Evolutionary conservation across 2,329 filamentous ascomycete genomes (phyloP).

Genomic region (Emmonsiellopsis sp.): DNA sequence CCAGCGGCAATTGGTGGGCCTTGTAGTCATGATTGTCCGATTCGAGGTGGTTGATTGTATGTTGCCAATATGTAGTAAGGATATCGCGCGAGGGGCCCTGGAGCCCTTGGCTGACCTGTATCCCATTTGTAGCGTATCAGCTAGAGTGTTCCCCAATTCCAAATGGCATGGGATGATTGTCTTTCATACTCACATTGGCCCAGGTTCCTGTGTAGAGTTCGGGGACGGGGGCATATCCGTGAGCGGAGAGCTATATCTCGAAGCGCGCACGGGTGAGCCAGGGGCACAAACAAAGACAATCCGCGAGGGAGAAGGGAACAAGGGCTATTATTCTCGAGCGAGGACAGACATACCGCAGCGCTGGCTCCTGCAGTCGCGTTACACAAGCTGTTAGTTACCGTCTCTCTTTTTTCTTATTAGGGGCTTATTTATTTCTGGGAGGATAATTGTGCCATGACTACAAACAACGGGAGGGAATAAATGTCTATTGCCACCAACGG

Average conservation of each 20-base stretch:
- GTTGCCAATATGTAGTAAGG: slow-evolving; percentile 97
- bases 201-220: slow-evolving; percentile 91
- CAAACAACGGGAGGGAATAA: too few species aligned
- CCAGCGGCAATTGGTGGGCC: slow-evolving; percentile 87
- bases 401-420: neutral
- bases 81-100: slow-evolving; percentile 92
- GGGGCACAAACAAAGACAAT: slow-evolving; percentile 1
- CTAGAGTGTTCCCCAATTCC: too few species aligned
- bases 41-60: slow-evolving; percentile 92
- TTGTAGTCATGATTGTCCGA: slow-evolving; percentile 97
- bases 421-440: neutral
- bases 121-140: neutral
- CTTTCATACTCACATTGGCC: slow-evolving; percentile 64
- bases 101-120: slow-evolving; percentile 85
- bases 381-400: slow-evolving; percentile 1
- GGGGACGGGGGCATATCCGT: slow-evolving; percentile 77
- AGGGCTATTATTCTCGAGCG: slow-evolving; percentile 1
- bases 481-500: too few species aligned
- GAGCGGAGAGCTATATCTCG: slow-evolving; percentile 62
- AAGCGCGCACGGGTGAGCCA: neutral
- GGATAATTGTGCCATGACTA: neutral
- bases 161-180: neutral
- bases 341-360: slow-evolving; percentile 48
- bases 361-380: slow-evolving; percentile 48
- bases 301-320: neutral